These are phyloP conservation scores for Ogataea pini DNA, from an alignment of 805 yeast species.

Conservation along the genomic window DNA sequence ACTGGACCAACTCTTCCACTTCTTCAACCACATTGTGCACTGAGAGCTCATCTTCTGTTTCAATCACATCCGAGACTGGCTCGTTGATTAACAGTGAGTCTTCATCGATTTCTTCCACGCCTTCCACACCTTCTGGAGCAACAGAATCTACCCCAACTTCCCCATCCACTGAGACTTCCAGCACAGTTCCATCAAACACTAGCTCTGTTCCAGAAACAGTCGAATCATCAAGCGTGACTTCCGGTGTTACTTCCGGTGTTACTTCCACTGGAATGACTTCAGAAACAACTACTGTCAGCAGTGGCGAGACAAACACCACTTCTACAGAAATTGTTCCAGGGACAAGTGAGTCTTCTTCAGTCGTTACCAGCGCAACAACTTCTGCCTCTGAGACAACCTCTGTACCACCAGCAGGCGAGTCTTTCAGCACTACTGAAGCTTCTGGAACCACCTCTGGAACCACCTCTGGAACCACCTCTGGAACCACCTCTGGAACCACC, in stretches of 20 bases:
- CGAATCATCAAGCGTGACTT: not conserved
- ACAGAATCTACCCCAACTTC: not conserved
- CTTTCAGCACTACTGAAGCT: not conserved
- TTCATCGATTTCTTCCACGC: too few species aligned
- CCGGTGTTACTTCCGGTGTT: not conserved
- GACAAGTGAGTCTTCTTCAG: not conserved
- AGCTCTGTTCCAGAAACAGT: not conserved
- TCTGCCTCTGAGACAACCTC: not conserved
- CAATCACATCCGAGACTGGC: not conserved
- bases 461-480: not conserved
- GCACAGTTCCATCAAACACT: not conserved
- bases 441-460: not conserved
- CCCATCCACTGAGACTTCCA: not conserved
- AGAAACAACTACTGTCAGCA: not conserved
- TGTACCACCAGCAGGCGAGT: not conserved
- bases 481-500: not conserved
- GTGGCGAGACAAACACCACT: not conserved
- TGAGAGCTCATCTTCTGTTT: not conserved
- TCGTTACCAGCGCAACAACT: not conserved
- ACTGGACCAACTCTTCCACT: constrained; percentile 1
- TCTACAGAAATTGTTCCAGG: not conserved
- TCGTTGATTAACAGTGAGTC: not conserved
- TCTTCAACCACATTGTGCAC: not conserved
- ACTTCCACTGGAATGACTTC: too few species aligned
- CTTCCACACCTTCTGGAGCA: not conserved